Base-by-base conservation (phyloP, 1,284 basidiomycete genomes). In the Leccinum subatratum region DNA sequence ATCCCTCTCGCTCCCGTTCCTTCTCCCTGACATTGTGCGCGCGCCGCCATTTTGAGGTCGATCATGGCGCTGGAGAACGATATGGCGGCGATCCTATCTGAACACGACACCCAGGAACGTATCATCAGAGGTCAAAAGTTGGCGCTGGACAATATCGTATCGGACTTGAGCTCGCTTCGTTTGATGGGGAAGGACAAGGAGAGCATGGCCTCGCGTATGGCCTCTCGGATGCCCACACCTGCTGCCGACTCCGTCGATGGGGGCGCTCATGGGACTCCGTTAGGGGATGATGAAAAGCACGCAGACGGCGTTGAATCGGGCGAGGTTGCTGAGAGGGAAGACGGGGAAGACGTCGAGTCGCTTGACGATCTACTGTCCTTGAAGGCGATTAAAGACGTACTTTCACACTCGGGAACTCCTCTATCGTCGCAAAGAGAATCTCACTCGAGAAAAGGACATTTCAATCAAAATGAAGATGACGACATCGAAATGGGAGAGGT, bases 401-500 rank as follows among this genome's bases (percentile, higher is more conserved):
- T 76, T 7, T 78, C 80, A 28, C 71, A 73, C 25, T 75, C 75
- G 3, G 71, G 70, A 54, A 74, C 74, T 9, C 71, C 77, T 25
- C 72, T 76, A 42, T 77, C 76, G 6, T 73, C 76, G 18, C 75
- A 72, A 56, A 74, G 69, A 54, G 76, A 68, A 18, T 34, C 34
- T 8, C 69, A 42, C 37, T 70, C 70, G 0, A 73, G 68, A 66
- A 75, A 45, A 16, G 67, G 72, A 3, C 69, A 67, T 51, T 75
- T 72, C 65, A 69, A 65, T 60, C 71, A 70, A 66, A 64, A 67
- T 68, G 77, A 71, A 72, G 80, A 72, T 70, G 85, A 90, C 69
- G 90, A 93, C 69, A 91, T 93, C 67, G 91, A 93, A 76, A 92
- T 93, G 91, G 91, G 91, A n/a, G 91, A 93, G 74, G 83, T 93